Conservation (phyloP, 345 rosid genomes). For the Mallotus nudiflorus region DNA sequence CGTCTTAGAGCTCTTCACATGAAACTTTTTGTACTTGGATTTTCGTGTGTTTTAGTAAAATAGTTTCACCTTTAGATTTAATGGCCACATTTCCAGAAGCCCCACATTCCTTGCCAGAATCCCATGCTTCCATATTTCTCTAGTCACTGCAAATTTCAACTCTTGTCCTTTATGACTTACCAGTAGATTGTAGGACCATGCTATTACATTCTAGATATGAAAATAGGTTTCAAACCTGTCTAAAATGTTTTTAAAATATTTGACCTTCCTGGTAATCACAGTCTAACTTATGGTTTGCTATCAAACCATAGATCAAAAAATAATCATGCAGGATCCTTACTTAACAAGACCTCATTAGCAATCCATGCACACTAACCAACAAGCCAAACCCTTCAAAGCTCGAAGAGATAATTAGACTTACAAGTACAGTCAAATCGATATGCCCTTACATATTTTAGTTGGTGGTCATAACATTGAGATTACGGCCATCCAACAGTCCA, state of each 20-base stretch:
- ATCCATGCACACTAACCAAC: too few species aligned
- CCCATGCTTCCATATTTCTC: neutral
- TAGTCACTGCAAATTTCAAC: neutral
- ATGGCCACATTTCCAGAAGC: neutral
- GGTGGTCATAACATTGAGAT: too few species aligned
- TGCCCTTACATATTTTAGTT: too few species aligned
- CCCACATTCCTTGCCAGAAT: neutral
- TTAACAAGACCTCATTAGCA: too few species aligned
- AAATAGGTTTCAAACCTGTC: neutral
- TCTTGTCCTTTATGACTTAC: neutral
- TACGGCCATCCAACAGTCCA: too few species aligned
- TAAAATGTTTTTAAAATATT: neutral
- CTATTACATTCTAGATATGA: neutral
- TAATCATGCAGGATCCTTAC: too few species aligned
- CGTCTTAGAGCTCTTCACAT: neutral
- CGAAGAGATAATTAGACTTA: too few species aligned
- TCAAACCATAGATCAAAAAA: too few species aligned
- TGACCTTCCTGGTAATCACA: neutral
- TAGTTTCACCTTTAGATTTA: neutral
- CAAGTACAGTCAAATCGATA: too few species aligned
- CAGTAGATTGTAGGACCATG: neutral
- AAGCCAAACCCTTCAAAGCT: too few species aligned
- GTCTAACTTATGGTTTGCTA: too few species aligned
- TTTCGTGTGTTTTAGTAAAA: neutral
- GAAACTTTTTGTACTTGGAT: neutral